Evolutionary conservation across 306 rosid species (phyloP).

Genomic region (Fragaria vesca): DNA sequence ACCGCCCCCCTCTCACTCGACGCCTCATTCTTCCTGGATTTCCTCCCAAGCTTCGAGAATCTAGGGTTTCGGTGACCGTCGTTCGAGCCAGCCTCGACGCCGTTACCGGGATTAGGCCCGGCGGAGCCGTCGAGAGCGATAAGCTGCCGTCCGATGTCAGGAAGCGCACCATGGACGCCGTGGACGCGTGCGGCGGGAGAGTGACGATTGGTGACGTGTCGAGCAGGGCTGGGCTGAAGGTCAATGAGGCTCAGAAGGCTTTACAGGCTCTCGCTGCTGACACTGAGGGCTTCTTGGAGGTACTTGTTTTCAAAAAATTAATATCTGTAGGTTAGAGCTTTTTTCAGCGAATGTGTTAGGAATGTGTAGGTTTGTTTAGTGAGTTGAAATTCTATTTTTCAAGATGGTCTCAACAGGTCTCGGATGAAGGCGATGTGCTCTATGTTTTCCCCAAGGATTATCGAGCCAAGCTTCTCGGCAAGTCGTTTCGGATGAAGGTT

Average conservation of each 20-base stretch:
- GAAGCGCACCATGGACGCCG: slow-evolving; percentile 92
- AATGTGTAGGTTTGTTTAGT: slow-evolving; percentile 19
- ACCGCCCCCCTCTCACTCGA: not conserved
- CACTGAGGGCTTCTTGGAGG: slow-evolving; percentile 89
- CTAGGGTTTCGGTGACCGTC: slow-evolving; percentile 29
- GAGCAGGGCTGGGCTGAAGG: slow-evolving; percentile 76
- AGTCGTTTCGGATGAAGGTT: slow-evolving; percentile 70
- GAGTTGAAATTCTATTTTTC: slow-evolving; percentile 44
- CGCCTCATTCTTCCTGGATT: not conserved
- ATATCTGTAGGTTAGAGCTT: too few species aligned
- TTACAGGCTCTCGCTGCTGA: slow-evolving; percentile 95
- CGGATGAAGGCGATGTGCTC: slow-evolving; percentile 88
- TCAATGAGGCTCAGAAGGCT: slow-evolving; percentile 85
- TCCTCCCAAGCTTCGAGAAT: slow-evolving; percentile 26
- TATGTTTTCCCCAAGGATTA: slow-evolving; percentile 88
- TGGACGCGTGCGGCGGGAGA: slow-evolving; percentile 76
- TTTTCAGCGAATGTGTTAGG: not conserved
- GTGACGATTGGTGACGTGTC: slow-evolving; percentile 92
- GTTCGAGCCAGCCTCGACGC: slow-evolving; percentile 33
- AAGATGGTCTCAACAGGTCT: slow-evolving; percentile 79
- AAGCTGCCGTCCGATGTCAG: slow-evolving; percentile 75
- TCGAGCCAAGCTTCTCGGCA: slow-evolving; percentile 74
- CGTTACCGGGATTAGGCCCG: slow-evolving; percentile 53
- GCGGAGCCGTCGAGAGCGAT: slow-evolving; percentile 70
- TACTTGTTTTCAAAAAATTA: slow-evolving; percentile 16